phyloP scores from a whole-genome alignment of 176 grass and related monocot genomes.

The Puccinellia tenuiflora region DNA sequence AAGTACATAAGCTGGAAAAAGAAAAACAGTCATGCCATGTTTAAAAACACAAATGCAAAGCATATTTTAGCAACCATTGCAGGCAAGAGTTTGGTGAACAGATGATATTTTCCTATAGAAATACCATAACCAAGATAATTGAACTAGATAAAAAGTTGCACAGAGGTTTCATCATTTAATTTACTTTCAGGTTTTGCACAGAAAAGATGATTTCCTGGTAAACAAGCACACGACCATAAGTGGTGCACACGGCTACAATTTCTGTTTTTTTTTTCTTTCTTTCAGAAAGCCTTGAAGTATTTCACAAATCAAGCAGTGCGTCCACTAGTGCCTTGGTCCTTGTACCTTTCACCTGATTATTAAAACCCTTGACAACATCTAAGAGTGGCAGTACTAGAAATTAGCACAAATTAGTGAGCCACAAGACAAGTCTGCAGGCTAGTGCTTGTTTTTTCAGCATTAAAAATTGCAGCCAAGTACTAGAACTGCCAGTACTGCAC shows the following conservation, averaged over 20 bases:
- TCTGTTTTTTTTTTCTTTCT: neutral
- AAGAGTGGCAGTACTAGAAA: neutral
- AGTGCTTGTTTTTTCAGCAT: neutral
- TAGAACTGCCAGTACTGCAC: neutral
- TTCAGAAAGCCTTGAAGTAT: neutral
- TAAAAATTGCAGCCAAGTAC: conserved; percentile 26
- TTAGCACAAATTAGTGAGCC: neutral
- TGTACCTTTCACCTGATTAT: neutral
- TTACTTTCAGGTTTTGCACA: neutral
- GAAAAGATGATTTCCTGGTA: neutral
- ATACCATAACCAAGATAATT: neutral
- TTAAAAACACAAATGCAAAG: neutral
- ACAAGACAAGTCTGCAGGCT: neutral
- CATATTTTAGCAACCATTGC: neutral
- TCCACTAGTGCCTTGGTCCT: conserved; percentile 7
- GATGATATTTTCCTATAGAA: neutral
- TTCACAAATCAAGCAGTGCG: neutral
- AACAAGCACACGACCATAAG: neutral
- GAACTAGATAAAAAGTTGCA: neutral
- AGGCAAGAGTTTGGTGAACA: neutral
- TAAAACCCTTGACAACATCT: neutral
- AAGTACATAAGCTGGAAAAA: too few relatives aligned
- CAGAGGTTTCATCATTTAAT: neutral
- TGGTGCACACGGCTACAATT: neutral
- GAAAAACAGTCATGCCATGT: neutral